These are phyloP conservation scores for Plasmodium relictum DNA, from an alignment of 169 alveolate genomes.

Conservation along the genomic window DNA sequence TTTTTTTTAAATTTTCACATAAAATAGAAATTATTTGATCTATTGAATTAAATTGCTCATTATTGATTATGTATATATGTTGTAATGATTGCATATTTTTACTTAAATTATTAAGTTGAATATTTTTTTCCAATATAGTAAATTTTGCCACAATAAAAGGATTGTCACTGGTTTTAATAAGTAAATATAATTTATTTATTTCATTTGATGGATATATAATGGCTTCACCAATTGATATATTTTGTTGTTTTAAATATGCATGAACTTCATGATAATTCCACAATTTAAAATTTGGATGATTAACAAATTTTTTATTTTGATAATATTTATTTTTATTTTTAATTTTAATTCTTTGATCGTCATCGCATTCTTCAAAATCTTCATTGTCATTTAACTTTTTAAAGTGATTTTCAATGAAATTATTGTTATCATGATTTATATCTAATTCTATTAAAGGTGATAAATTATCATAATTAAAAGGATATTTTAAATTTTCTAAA, in stretches of 20 bases:
- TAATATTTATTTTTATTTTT: constrained; percentile 71
- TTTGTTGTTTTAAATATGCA: constrained; percentile 55
- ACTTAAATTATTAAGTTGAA: constrained; percentile 82
- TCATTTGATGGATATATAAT: constrained; percentile 86
- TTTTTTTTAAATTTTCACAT: constrained; percentile 86
- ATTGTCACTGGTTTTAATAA: constrained; percentile 85
- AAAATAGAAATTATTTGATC: constrained; percentile 86
- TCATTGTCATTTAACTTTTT: constrained; percentile 69
- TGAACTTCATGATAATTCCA: constrained; percentile 50
- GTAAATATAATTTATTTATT: constrained; percentile 81
- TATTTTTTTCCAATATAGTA: constrained; percentile 81
- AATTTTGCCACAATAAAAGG: constrained; percentile 86
- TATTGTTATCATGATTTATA: constrained; percentile 33
- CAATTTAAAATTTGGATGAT: constrained; percentile 59
- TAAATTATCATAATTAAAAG: constrained; percentile 21
- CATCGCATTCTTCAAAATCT: constrained; percentile 50
- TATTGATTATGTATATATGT: constrained; percentile 67
- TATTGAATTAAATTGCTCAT: constrained; percentile 78
- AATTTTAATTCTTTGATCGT: constrained; percentile 34
- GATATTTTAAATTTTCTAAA: constrained; percentile 5
- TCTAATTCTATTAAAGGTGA: constrained; percentile 64
- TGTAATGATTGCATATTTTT: constrained; percentile 80
- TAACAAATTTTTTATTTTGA: constrained; percentile 40
- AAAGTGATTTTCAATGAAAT: constrained; percentile 44
- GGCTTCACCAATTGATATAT: constrained; percentile 85